These are phyloP conservation scores for Penicillium waksmanii DNA, from an alignment of 495 filamentous ascomycete genomes.

Conservation along the genomic window DNA sequence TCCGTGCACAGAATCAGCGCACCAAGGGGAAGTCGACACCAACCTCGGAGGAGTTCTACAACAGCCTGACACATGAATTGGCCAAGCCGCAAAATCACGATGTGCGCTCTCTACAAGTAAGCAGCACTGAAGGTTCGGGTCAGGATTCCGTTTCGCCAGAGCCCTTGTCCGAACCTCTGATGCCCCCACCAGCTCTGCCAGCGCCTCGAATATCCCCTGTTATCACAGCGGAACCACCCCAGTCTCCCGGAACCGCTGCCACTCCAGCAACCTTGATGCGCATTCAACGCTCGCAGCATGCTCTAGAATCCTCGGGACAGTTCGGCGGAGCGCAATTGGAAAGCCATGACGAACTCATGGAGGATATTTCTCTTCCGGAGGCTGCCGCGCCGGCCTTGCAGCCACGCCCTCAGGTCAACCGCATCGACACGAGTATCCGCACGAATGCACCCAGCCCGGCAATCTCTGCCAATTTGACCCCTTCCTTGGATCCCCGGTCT, in stretches of 20 bases:
- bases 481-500: slow-evolving; percentile 36
- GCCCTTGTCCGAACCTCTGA: slow-evolving; percentile 67
- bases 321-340: slow-evolving; percentile 38
- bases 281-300: slow-evolving; percentile 51
- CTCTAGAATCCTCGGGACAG: slow-evolving; percentile 26
- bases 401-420: slow-evolving; percentile 41
- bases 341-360: slow-evolving; percentile 62
- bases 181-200: slow-evolving; percentile 70
- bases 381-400: slow-evolving; percentile 46
- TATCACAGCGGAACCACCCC: slow-evolving; percentile 44
- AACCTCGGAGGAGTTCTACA: slow-evolving; percentile 55
- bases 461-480: slow-evolving; percentile 36
- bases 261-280: slow-evolving; percentile 89
- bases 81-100: slow-evolving; percentile 34
- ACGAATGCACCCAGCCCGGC: slow-evolving; percentile 31
- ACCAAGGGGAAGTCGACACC: slow-evolving; percentile 58
- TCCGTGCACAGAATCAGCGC: slow-evolving; percentile 68
- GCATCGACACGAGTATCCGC: slow-evolving; percentile 48
- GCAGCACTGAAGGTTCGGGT: slow-evolving; percentile 63
- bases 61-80: slow-evolving; percentile 37
- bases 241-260: slow-evolving; percentile 54
- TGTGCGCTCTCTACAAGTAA: slow-evolving; percentile 43
- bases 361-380: slow-evolving; percentile 69
- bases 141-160: slow-evolving; percentile 74
- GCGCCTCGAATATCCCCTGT: slow-evolving; percentile 57